Conservation (phyloP, 768 basidiomycete genomes). For the Boletus bicolor region DNA sequence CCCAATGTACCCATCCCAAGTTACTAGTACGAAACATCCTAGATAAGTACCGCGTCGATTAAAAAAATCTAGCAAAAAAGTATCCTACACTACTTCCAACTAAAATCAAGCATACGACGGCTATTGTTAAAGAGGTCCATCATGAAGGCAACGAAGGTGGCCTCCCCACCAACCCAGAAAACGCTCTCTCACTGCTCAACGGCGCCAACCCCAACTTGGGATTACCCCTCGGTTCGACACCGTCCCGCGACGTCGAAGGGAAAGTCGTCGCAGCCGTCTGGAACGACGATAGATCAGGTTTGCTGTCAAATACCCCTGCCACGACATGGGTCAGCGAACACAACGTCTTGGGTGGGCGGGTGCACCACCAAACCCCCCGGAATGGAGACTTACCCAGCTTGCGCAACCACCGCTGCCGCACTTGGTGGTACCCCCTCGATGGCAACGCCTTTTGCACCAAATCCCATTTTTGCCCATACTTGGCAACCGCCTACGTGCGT, state of each 20-base stretch:
- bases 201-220: constrained; percentile 38
- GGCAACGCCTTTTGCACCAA: constrained; percentile 40
- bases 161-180: constrained; percentile 25
- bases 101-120: constrained; percentile 14
- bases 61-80: not conserved
- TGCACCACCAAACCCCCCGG: not conserved
- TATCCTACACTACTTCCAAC: constrained; percentile 5
- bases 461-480: constrained; percentile 40
- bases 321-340: not conserved
- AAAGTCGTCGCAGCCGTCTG: constrained; percentile 26
- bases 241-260: constrained; percentile 11
- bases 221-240: constrained; percentile 31
- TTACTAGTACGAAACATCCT: not conserved
- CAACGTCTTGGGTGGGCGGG: not conserved
- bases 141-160: constrained; percentile 20
- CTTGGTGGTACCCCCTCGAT: constrained; percentile 41
- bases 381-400: constrained; percentile 31
- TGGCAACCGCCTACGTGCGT: constrained; percentile 33
- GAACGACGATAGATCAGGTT: constrained; percentile 33
- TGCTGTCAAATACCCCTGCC: constrained; percentile 36
- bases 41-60: not conserved
- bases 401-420: constrained; percentile 42
- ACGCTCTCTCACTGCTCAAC: constrained; percentile 34
- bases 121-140: not conserved
- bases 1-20: not conserved